These are phyloP conservation scores for Gryganskiella cystojenkinii DNA, from an alignment of 192 early-diverging fungal genomes.

Conservation along the genomic window DNA sequence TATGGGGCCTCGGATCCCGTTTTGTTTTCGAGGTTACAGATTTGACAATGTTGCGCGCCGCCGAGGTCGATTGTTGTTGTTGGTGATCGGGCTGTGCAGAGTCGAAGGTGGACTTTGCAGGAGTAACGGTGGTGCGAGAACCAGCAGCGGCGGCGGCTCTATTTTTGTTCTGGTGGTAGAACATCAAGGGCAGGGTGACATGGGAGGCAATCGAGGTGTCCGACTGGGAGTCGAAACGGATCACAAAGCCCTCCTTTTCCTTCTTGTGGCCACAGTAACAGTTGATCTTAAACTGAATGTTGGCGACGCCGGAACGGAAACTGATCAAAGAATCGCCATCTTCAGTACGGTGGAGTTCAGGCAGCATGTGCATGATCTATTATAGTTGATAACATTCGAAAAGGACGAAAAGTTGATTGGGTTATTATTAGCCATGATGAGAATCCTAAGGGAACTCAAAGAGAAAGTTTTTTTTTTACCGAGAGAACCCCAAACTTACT, in stretches of 20 bases:
- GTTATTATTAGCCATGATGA: too few relatives aligned
- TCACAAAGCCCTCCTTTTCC: constrained; percentile 52
- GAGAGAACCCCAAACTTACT: constrained; percentile 13
- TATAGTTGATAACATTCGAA: too few relatives aligned
- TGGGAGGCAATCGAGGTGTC: constrained; percentile 43
- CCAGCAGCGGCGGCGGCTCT: too few relatives aligned
- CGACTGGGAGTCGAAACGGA: constrained; percentile 47
- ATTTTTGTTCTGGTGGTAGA: constrained; percentile 54
- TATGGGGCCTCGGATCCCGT: constrained; percentile 18
- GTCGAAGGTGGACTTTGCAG: constrained; percentile 23
- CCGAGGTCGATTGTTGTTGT: not conserved
- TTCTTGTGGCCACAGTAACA: constrained; percentile 53
- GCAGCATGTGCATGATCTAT: constrained; percentile 51
- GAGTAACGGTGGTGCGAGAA: constrained; percentile 32
- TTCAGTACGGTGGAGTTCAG: constrained; percentile 47
- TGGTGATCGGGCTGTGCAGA: not conserved
- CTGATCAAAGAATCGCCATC: constrained; percentile 42
- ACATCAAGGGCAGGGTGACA: constrained; percentile 51
- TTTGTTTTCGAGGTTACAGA: constrained; percentile 42
- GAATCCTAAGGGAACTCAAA: too few relatives aligned
- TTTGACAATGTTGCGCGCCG: constrained; percentile 40
- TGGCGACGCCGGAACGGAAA: constrained; percentile 45
- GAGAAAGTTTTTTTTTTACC: not conserved
- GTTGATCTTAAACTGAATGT: constrained; percentile 53
- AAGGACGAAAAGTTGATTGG: too few relatives aligned